Conservation (phyloP, 2,329 filamentous ascomycete genomes). For the Fusarium virguliforme region DNA sequence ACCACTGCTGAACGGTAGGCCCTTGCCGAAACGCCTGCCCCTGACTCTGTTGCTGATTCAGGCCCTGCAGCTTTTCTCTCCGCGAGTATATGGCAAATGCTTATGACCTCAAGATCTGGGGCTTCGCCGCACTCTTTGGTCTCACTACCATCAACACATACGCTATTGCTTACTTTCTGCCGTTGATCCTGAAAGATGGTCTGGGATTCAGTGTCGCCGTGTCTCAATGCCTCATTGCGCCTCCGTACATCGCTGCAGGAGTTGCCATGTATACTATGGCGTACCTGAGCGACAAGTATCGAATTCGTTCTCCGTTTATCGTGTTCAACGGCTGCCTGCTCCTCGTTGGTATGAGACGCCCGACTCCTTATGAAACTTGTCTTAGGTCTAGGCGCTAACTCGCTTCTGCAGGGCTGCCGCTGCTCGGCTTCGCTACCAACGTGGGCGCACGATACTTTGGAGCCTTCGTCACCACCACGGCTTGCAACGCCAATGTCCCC, state of each 20-base stretch:
- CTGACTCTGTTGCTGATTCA: too few species aligned
- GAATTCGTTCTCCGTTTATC: slow-evolving; percentile 43
- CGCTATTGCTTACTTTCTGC: slow-evolving; percentile 44
- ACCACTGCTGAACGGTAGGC: slow-evolving; percentile 10
- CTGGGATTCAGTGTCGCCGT: slow-evolving; percentile 40
- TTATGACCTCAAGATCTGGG: not conserved
- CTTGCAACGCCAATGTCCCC: slow-evolving; percentile 35
- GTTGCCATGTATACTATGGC: slow-evolving; percentile 39
- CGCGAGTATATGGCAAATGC: not conserved
- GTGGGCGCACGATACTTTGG: slow-evolving; percentile 44
- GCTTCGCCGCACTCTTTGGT: slow-evolving; percentile 17
- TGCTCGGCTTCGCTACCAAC: slow-evolving; percentile 14
- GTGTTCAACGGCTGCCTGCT: slow-evolving; percentile 24
- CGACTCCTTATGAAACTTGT: too few species aligned
- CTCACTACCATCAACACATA: slow-evolving; percentile 23
- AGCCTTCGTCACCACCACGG: slow-evolving; percentile 41
- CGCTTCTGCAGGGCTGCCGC: too few species aligned
- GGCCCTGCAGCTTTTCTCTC: too few species aligned
- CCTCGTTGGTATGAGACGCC: too few species aligned
- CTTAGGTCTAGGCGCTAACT: too few species aligned
- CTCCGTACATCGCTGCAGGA: slow-evolving; percentile 47
- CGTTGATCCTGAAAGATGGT: slow-evolving; percentile 42
- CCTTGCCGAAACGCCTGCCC: too few species aligned
- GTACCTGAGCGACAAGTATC: slow-evolving; percentile 45
- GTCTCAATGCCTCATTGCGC: slow-evolving; percentile 45